Percentiles rank a stretch among this genome's conserved stretches.
Evolutionary conservation across 768 basidiomycete genomes (phyloP).

Genomic region (Suillus decipiens): DNA sequence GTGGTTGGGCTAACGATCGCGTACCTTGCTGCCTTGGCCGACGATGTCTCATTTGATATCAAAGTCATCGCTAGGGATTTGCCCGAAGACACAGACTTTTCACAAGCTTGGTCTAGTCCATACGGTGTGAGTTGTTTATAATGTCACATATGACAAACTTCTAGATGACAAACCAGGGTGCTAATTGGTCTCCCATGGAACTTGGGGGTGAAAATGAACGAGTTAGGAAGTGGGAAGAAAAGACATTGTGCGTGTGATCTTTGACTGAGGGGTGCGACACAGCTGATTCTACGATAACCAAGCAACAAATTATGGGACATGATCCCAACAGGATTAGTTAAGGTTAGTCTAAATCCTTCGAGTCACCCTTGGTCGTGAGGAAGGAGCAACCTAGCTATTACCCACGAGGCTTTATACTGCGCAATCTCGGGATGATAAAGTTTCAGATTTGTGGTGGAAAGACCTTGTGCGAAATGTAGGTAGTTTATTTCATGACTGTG

Average conservation of each 20-base stretch:
- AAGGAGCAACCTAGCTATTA: conserved; percentile 34
- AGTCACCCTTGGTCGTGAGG: neutral
- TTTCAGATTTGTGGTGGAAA: conserved; percentile 39
- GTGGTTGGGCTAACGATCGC: conserved; percentile 42
- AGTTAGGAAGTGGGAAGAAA: conserved; percentile 38
- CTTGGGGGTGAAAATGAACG: conserved; percentile 37
- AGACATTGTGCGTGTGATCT: conserved; percentile 43
- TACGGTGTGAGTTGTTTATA: conserved; percentile 42
- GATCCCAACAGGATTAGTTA: conserved; percentile 44
- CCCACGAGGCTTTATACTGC: conserved; percentile 37
- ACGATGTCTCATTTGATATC: conserved; percentile 19
- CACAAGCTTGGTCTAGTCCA: conserved; percentile 50
- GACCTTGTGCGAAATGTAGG: conserved; percentile 42
- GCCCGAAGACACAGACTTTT: conserved; percentile 38
- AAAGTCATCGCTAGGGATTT: conserved; percentile 38
- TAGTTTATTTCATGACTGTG: neutral
- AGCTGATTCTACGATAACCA: conserved; percentile 14
- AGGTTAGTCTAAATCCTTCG: conserved; percentile 27
- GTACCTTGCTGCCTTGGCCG: conserved; percentile 31
- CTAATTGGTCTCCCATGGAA: conserved; percentile 48
- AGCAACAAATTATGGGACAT: conserved; percentile 51
- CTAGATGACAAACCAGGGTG: conserved; percentile 36
- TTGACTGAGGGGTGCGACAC: neutral
- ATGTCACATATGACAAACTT: neutral
- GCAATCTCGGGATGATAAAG: conserved; percentile 14